Conservation (phyloP, 352 stramenopile species). For the Phytophthora lateralis region DNA sequence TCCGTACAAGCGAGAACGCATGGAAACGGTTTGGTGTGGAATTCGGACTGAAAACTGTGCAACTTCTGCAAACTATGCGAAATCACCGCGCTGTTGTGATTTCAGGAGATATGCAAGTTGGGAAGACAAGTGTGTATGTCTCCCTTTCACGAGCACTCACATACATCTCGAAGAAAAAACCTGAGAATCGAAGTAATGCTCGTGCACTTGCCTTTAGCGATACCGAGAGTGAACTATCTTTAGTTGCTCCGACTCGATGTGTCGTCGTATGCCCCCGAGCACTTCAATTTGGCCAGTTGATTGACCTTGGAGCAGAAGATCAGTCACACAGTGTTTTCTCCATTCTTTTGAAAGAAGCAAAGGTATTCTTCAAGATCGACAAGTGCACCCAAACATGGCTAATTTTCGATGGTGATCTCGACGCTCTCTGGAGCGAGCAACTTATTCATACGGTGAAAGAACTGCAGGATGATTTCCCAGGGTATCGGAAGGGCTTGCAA, state of each 20-base stretch:
- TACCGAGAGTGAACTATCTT: neutral
- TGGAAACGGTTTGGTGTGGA: conserved; percentile 39
- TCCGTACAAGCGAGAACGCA: conserved; percentile 21
- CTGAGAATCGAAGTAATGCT: neutral
- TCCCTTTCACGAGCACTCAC: conserved; percentile 40
- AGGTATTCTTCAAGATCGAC: conserved; percentile 24
- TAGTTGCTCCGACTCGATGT: conserved; percentile 25
- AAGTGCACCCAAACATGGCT: conserved; percentile 56
- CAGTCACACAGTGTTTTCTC: conserved; percentile 40
- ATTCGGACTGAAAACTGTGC: conserved; percentile 49
- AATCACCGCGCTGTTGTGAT: conserved; percentile 40
- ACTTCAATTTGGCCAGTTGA: conserved; percentile 37
- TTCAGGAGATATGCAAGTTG: conserved; percentile 44
- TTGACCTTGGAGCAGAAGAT: conserved; percentile 26
- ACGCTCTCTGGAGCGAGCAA: conserved; percentile 50
- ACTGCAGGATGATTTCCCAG: conserved; percentile 13
- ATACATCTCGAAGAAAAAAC: conserved; percentile 12
- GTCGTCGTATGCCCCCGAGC: conserved; percentile 54
- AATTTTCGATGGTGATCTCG: conserved; percentile 66
- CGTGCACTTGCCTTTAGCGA: neutral
- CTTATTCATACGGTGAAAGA: conserved; percentile 47
- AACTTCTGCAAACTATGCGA: conserved; percentile 50
- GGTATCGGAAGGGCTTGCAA: conserved; percentile 34
- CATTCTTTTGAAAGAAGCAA: conserved; percentile 54
- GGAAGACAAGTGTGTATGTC: conserved; percentile 64